These are phyloP conservation scores for Verticillium longisporum DNA, from an alignment of 2,329 filamentous ascomycete species.

Conservation along the genomic window DNA sequence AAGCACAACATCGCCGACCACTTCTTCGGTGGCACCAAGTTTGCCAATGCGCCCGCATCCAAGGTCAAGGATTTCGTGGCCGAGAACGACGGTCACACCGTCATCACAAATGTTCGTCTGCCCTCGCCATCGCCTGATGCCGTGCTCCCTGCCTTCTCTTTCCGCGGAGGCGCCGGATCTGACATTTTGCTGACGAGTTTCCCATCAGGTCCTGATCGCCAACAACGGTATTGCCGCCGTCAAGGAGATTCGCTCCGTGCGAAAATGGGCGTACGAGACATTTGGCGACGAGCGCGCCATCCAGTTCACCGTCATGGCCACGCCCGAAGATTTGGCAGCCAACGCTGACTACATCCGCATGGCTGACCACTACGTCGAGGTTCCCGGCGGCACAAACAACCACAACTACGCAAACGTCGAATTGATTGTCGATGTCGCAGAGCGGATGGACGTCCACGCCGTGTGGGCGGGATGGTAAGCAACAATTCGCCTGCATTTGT, in stretches of 20 bases:
- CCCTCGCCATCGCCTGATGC: neutral
- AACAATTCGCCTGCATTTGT: neutral
- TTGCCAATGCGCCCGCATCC: conserved; percentile 74
- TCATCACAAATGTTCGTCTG: conserved; percentile 85
- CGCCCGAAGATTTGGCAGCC: conserved; percentile 91
- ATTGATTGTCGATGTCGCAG: conserved; percentile 95
- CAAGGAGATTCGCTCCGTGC: conserved; percentile 97
- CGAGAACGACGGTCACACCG: conserved; percentile 84
- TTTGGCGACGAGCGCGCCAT: conserved; percentile 98
- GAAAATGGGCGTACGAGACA: conserved; percentile 99
- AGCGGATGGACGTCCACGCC: conserved; percentile 96
- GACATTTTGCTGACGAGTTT: conserved; percentile 3
- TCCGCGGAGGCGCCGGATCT: neutral
- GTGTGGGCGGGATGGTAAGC: conserved; percentile 97
- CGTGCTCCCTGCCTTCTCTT: neutral
- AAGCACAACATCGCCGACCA: conserved; percentile 81
- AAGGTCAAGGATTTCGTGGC: conserved; percentile 96
- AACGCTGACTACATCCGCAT: conserved; percentile 99
- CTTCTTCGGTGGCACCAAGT: conserved; percentile 91
- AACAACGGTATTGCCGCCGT: conserved; percentile 99
- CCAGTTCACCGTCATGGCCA: conserved; percentile 99
- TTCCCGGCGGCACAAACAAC: conserved; percentile 98
- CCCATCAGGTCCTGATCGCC: conserved; percentile 80
- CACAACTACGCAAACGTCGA: conserved; percentile 99
- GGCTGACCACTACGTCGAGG: conserved; percentile 99